Base-by-base conservation (phyloP, 306 rosid genomes). In the Sphenostylis stenocarpa region DNA sequence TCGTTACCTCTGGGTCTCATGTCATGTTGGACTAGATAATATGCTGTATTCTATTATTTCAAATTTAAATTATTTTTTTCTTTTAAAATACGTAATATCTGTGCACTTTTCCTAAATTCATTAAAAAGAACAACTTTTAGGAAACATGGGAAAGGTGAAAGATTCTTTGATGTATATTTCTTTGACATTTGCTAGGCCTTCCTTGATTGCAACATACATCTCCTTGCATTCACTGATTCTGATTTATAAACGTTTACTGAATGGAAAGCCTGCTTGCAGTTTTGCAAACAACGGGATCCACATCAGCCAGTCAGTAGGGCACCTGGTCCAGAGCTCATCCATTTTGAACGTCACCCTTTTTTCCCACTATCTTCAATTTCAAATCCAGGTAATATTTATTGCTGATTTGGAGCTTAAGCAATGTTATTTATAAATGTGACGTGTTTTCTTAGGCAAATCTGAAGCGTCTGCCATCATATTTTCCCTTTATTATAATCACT, bases 301-400 rank as follows among this genome's bases (percentile, higher is more conserved):
- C 86, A 90, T 84, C 91, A 94, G 65, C 97, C 94, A 31, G 97
- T 91, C 33, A 88, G 93, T 88, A 51, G 51, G 51, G 60, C 60
- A 53, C 14, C 97, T 28, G 90, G 94, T 85, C 93, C 91, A 16
- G 91, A 90, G 66, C 86, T 45, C 92, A 91, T 47, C 94, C 94
- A 80, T 91, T 89, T 82, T n/a, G n/a, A n/a, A n/a, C n/a, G n/a
- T n/a, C n/a, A n/a, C 93, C 97, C 13, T 9, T 92, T 19, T 91
- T 89, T 83, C 86, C 93, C 0, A 62, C 90, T 55, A 5, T 12
- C 62, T 55, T 55, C 95, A 24, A 80, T 86, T 81, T 84, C 97
- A 65, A 36, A 73, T 31, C 95, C 88, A 76, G 97, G 97, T 91
- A 84, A 84, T 61, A 64, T 9, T n/a, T 76, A 17, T 62, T 34